Evolutionary conservation across 192 early-diverging fungal genomes (phyloP).

Genomic region (Gaertneriomyces sp.): DNA sequence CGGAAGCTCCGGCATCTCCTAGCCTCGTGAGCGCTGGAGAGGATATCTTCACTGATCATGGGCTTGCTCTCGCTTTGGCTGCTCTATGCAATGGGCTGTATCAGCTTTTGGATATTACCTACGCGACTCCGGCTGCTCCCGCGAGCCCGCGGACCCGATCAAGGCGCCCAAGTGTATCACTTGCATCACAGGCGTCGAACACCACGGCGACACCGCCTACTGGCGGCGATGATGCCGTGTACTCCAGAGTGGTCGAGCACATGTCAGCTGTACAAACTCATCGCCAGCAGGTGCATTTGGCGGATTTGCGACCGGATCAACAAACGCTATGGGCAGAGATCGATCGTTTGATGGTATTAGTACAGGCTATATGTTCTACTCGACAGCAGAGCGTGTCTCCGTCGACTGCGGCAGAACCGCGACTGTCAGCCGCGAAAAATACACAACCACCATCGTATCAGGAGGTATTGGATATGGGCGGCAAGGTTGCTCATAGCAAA

Average conservation of each 20-base stretch:
- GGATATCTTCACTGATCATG: constrained; percentile 23
- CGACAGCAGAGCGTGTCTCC: neutral
- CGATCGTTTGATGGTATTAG: constrained; percentile 38
- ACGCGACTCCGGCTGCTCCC: too few relatives aligned
- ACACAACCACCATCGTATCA: constrained; percentile 26
- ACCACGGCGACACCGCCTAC: too few relatives aligned
- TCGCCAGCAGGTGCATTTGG: too few relatives aligned
- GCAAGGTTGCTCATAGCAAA: neutral
- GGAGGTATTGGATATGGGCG: constrained; percentile 4
- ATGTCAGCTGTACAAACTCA: too few relatives aligned
- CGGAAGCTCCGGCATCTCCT: neutral
- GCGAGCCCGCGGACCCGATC: too few relatives aligned
- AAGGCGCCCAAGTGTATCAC: too few relatives aligned
- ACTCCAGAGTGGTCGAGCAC: too few relatives aligned
- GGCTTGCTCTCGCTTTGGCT: constrained; percentile 21
- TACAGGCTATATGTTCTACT: constrained; percentile 28
- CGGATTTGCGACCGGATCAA: constrained; percentile 11
- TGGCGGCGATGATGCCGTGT: too few relatives aligned
- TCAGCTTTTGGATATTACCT: constrained; percentile 14
- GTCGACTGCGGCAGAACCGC: too few relatives aligned
- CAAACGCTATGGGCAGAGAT: constrained; percentile 34
- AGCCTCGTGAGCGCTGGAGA: neutral
- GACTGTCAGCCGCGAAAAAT: neutral
- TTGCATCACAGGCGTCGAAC: too few relatives aligned
- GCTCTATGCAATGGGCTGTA: constrained; percentile 30